These are phyloP conservation scores for Diutina siamensis DNA, from an alignment of 1,139 yeast species.

Conservation along the genomic window DNA sequence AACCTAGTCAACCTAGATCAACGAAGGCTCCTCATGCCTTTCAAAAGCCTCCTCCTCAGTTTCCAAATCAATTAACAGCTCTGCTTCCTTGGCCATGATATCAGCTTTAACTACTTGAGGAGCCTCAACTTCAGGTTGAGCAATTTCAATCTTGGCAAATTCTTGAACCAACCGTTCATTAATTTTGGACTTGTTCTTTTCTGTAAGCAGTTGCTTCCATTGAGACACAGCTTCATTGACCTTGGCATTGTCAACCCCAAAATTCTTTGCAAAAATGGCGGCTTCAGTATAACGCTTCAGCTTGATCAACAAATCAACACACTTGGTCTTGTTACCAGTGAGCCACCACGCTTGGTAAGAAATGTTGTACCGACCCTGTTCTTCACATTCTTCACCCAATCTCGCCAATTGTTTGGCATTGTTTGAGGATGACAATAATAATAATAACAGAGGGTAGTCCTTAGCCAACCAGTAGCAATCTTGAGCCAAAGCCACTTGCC, in stretches of 20 bases:
- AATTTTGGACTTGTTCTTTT: conserved; percentile 42
- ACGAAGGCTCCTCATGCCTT: conserved; percentile 4
- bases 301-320: conserved; percentile 54
- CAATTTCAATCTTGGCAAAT: conserved; percentile 15
- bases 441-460: conserved; percentile 72
- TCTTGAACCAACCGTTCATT: conserved; percentile 47
- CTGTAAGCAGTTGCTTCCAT: conserved; percentile 55
- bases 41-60: neutral
- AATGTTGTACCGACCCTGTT: conserved; percentile 69
- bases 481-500: conserved; percentile 76
- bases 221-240: conserved; percentile 36
- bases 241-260: conserved; percentile 39
- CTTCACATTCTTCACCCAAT: conserved; percentile 55
- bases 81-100: conserved; percentile 17
- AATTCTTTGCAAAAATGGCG: conserved; percentile 66
- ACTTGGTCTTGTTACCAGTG: conserved; percentile 55
- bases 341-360: conserved; percentile 93
- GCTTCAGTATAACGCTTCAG: conserved; percentile 79
- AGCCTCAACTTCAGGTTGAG: conserved; percentile 6
- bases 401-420: conserved; percentile 45
- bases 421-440: conserved; percentile 76
- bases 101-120: conserved; percentile 7
- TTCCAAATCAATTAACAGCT: conserved; percentile 12
- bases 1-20: neutral
- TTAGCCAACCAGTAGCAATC: conserved; percentile 70